These are phyloP conservation scores for Ogataea ganodermae DNA, from an alignment of 805 yeast species.

Conservation along the genomic window DNA sequence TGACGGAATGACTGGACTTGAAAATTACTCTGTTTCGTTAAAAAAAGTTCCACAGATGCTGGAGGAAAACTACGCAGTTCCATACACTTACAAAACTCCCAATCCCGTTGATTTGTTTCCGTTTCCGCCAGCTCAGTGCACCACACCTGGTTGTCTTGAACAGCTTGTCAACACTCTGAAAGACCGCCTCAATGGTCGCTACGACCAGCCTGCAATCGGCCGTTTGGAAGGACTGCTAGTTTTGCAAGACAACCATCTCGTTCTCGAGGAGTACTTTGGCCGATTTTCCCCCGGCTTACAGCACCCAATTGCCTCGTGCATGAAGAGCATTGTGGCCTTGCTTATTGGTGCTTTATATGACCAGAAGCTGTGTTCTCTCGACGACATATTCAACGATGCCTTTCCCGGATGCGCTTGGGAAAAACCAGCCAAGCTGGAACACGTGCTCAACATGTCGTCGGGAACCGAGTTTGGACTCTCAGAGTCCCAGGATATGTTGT, in stretches of 20 bases:
- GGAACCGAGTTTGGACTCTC: not conserved
- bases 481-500: not conserved
- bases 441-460: conserved; percentile 4
- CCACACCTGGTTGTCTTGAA: not conserved
- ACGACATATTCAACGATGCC: not conserved
- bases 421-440: not conserved
- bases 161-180: not conserved
- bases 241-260: not conserved
- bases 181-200: not conserved
- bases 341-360: conserved; percentile 1
- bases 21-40: not conserved
- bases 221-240: conserved; percentile 1
- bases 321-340: conserved; percentile 5
- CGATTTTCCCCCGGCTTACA: not conserved
- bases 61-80: not conserved
- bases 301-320: conserved; percentile 3
- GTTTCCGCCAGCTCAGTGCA: not conserved
- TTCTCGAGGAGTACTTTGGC: conserved; percentile 6
- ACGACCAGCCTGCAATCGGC: not conserved
- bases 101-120: not conserved
- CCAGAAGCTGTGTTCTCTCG: conserved; percentile 1
- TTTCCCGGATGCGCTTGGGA: not conserved
- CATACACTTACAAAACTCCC: not conserved
- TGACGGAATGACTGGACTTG: conserved; percentile 7
- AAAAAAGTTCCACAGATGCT: not conserved